Percentiles rank a stretch among this genome's conserved stretches.
phyloP scores from a whole-genome alignment of 345 rosid genomes.

The Syzygium aromaticum region DNA sequence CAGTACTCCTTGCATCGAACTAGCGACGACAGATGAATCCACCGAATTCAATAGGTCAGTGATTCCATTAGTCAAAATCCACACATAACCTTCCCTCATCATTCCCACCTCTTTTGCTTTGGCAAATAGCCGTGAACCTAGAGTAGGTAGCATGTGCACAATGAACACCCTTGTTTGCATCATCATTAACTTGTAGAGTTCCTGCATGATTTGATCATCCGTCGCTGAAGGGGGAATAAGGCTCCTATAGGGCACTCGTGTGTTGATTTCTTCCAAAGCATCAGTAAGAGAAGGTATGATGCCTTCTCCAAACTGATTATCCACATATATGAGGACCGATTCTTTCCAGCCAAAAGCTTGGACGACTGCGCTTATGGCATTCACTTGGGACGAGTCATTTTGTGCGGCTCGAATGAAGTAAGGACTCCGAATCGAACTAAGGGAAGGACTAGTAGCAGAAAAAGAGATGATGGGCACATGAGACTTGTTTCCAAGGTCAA shows the following conservation, averaged over 20 bases:
- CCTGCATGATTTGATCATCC: not conserved
- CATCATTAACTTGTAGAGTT: not conserved
- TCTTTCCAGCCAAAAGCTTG: not conserved
- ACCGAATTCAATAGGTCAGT: not conserved
- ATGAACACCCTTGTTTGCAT: not conserved
- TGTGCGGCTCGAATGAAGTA: too few relatives aligned
- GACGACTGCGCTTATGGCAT: not conserved
- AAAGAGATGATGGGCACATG: not conserved
- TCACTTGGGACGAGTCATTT: not conserved
- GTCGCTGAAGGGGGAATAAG: not conserved
- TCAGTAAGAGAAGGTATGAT: not conserved
- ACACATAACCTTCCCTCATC: not conserved
- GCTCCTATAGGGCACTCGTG: not conserved
- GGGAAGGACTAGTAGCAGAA: too few relatives aligned
- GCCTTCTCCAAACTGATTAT: not conserved
- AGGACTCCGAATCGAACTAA: too few relatives aligned
- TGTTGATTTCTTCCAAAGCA: not conserved
- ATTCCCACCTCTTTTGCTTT: not conserved
- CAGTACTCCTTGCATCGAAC: not conserved
- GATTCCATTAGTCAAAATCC: not conserved
- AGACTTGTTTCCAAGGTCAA: not conserved
- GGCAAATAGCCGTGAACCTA: not conserved
- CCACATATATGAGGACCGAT: not conserved
- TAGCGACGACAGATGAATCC: not conserved
- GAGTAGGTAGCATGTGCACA: not conserved